A percentile compares a stretch with the other conserved stretches of the same genome.
phyloP scores from a whole-genome alignment of 1,284 basidiomycete genomes.

The Schizopora paradoxa region DNA sequence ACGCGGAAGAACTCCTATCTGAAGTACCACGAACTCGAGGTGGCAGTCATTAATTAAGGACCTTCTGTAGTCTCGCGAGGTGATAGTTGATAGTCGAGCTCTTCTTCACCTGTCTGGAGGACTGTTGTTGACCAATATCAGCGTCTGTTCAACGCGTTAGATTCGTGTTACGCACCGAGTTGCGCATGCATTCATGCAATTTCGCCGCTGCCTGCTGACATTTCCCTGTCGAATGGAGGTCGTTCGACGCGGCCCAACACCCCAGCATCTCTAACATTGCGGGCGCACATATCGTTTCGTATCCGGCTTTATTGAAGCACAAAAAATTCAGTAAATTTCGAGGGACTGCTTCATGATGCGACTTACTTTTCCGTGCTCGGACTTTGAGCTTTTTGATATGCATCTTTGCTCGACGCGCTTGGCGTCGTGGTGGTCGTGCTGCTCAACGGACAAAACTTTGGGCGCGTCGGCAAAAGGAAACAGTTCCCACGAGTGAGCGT shows the following conservation, averaged over 20 bases:
- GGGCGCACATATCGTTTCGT: slow-evolving; percentile 60
- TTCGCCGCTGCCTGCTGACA: slow-evolving; percentile 66
- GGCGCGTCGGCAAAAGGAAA: too few relatives aligned
- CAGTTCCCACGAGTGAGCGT: too few relatives aligned
- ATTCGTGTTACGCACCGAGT: slow-evolving; percentile 46
- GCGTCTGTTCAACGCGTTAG: not conserved
- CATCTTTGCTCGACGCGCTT: slow-evolving; percentile 50
- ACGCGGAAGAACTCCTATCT: too few relatives aligned
- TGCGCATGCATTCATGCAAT: slow-evolving; percentile 85
- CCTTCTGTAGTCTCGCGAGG: slow-evolving; percentile 70
- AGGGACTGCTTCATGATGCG: not conserved
- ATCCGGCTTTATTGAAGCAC: slow-evolving; percentile 36
- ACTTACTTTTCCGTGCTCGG: slow-evolving; percentile 67
- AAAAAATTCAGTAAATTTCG: slow-evolving; percentile 2
- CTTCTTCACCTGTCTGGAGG: slow-evolving; percentile 57
- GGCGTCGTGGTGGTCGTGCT: too few relatives aligned
- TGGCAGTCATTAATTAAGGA: slow-evolving; percentile 60
- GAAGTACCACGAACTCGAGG: too few relatives aligned
- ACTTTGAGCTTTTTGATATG: slow-evolving; percentile 80
- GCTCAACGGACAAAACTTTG: too few relatives aligned
- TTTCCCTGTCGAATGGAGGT: slow-evolving; percentile 54
- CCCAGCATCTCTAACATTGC: slow-evolving; percentile 82
- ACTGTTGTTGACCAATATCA: slow-evolving; percentile 7
- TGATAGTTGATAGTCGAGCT: slow-evolving; percentile 82
- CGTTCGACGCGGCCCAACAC: slow-evolving; percentile 85